phyloP scores from a whole-genome alignment of 306 rosid species.

The Medicago ruthenica region DNA sequence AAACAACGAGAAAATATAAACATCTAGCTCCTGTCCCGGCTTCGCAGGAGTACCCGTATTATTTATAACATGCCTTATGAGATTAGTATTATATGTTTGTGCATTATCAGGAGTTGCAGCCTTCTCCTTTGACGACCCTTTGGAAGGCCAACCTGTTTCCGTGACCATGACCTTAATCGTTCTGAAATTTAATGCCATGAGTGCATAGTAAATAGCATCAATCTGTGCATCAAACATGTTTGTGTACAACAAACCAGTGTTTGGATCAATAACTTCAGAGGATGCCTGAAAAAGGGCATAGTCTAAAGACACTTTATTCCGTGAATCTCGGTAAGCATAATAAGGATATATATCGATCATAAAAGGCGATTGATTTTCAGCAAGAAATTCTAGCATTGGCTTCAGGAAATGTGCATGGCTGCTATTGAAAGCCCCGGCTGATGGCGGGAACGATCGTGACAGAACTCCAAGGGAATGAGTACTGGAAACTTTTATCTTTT shows the following conservation, averaged over 20 bases:
- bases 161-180: slow-evolving; percentile 90
- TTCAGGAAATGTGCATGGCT: slow-evolving; percentile 84
- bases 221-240: slow-evolving; percentile 98
- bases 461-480: slow-evolving; percentile 97
- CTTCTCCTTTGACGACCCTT: slow-evolving; percentile 92
- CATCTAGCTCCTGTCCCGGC: slow-evolving; percentile 56
- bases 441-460: slow-evolving; percentile 96
- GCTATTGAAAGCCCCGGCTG: slow-evolving; percentile 96
- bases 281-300: slow-evolving; percentile 90
- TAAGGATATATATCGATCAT: slow-evolving; percentile 98
- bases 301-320: slow-evolving; percentile 72
- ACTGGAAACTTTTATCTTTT: slow-evolving; percentile 84
- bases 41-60: slow-evolving; percentile 60
- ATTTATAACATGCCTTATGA: slow-evolving; percentile 58
- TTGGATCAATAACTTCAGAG: slow-evolving; percentile 94
- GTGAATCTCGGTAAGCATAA: slow-evolving; percentile 92
- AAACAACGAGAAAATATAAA: slow-evolving; percentile 59
- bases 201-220: slow-evolving; percentile 89
- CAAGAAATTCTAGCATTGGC: slow-evolving; percentile 94
- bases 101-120: slow-evolving; percentile 78
- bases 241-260: slow-evolving; percentile 90
- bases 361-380: slow-evolving; percentile 91
- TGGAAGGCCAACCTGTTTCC: slow-evolving; percentile 99
- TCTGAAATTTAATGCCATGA: slow-evolving; percentile 87
- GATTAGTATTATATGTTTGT: slow-evolving; percentile 73